Evolutionary conservation across 805 yeast genomes (phyloP).

Genomic region (Blastobotrys chiropterorum): DNA sequence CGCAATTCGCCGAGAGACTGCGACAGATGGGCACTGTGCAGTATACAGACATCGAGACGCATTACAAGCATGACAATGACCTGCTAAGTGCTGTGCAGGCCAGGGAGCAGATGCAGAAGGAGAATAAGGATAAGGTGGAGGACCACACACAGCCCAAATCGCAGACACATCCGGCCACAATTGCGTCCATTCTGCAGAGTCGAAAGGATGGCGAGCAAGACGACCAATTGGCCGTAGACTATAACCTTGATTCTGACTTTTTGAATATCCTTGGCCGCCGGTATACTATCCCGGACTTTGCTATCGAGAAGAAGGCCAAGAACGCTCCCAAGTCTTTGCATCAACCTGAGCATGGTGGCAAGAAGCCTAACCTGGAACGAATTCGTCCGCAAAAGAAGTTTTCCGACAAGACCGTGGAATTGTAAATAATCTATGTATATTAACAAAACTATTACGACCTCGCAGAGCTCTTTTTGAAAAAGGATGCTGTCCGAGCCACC

Average conservation of each 20-base stretch:
- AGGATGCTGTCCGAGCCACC: too few relatives aligned
- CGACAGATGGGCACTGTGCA: slow-evolving; percentile 21
- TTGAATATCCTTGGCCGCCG: slow-evolving; percentile 13
- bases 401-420: background rate
- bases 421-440: background rate
- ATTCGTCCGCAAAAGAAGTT: background rate
- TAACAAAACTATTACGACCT: background rate
- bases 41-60: slow-evolving; percentile 6
- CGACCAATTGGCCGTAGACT: slow-evolving; percentile 15
- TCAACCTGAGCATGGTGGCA: background rate
- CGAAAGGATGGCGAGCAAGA: slow-evolving; percentile 20
- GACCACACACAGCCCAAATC: slow-evolving; percentile 10
- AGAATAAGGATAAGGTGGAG: slow-evolving; percentile 7
- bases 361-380: background rate
- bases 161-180: slow-evolving; percentile 20
- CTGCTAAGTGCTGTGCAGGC: slow-evolving; percentile 22
- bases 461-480: too few relatives aligned
- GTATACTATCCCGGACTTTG: slow-evolving; percentile 4
- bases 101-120: slow-evolving; percentile 11
- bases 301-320: too few relatives aligned
- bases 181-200: slow-evolving; percentile 19
- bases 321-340: background rate
- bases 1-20: slow-evolving; percentile 18
- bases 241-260: slow-evolving; percentile 16
- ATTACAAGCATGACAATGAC: slow-evolving; percentile 14